Evolutionary conservation across 768 basidiomycete species (phyloP).

Genomic region (Fibroporia radiculosa): DNA sequence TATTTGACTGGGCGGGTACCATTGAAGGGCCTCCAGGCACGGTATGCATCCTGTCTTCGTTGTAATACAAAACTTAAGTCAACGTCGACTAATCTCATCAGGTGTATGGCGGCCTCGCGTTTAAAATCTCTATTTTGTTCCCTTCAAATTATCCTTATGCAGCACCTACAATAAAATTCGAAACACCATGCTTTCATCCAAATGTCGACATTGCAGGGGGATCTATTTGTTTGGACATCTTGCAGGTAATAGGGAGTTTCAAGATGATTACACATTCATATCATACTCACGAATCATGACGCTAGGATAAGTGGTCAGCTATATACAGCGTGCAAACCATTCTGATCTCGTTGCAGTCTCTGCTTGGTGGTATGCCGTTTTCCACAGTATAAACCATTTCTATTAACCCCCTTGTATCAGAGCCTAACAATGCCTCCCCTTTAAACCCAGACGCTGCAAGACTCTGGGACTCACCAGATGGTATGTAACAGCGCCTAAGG

Average conservation of each 20-base stretch:
- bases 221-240: constrained; percentile 80
- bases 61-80: neutral
- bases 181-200: constrained; percentile 86
- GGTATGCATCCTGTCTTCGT: constrained; percentile 26
- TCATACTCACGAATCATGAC: neutral
- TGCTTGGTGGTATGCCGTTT: constrained; percentile 77
- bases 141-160: constrained; percentile 86
- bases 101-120: constrained; percentile 75
- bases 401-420: constrained; percentile 29
- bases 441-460: constrained; percentile 81
- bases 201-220: constrained; percentile 78
- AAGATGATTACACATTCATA: neutral
- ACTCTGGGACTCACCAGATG: constrained; percentile 68
- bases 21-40: constrained; percentile 78
- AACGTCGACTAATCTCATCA: constrained; percentile 21
- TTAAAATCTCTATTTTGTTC: constrained; percentile 80
- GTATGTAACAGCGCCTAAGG: constrained; percentile 29
- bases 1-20: constrained; percentile 87
- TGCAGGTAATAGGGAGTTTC: constrained; percentile 48
- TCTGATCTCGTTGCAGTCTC: constrained; percentile 77
- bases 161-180: constrained; percentile 79
- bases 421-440: constrained; percentile 91
- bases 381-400: too few relatives aligned
- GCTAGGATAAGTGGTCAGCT: constrained; percentile 87
- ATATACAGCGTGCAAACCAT: constrained; percentile 90